A percentile compares a stretch with the other conserved stretches of the same genome.
Conservation (phyloP, 2,329 filamentous ascomycete species). For the Ophiocordyceps polyrhachis-furcata region DNA sequence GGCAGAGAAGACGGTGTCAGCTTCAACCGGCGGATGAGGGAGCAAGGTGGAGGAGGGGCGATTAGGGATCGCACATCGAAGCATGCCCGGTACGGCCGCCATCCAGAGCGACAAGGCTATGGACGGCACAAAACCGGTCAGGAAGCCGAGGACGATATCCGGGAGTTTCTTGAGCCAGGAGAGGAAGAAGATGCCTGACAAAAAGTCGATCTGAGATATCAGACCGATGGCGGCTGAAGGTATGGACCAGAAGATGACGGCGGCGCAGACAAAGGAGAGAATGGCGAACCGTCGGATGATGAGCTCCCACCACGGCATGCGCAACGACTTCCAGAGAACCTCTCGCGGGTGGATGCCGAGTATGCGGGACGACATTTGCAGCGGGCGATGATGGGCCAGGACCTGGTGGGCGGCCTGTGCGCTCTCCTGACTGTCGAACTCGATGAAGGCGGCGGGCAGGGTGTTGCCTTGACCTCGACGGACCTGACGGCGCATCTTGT, state of each 20-base stretch:
- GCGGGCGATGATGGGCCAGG: constrained; percentile 66
- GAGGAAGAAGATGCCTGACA: constrained; percentile 52
- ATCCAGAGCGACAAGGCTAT: constrained; percentile 67
- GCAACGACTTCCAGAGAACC: constrained; percentile 73
- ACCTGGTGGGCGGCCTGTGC: constrained; percentile 79
- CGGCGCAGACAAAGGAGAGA: constrained; percentile 49
- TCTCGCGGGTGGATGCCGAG: constrained; percentile 69
- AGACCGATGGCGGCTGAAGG: constrained; percentile 63
- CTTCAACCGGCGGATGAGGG: not conserved
- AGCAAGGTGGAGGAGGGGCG: not conserved
- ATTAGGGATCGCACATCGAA: constrained; percentile 31
- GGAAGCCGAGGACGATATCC: constrained; percentile 51
- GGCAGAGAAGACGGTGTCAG: constrained; percentile 2
- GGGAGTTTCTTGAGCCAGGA: constrained; percentile 58
- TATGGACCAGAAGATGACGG: constrained; percentile 76
- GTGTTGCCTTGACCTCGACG: constrained; percentile 50
- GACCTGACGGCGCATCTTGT: constrained; percentile 55
- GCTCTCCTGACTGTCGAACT: constrained; percentile 65
- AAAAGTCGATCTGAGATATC: constrained; percentile 64
- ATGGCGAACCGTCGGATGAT: constrained; percentile 54
- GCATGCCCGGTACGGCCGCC: constrained; percentile 66
- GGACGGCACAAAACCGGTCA: constrained; percentile 69
- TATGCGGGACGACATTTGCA: constrained; percentile 74
- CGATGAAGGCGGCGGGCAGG: constrained; percentile 70
- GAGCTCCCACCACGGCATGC: constrained; percentile 72